These are phyloP conservation scores for Physcomitrium patens DNA, from an alignment of 225 moss, liverwort and hornwort genomes.

Conservation along the genomic window DNA sequence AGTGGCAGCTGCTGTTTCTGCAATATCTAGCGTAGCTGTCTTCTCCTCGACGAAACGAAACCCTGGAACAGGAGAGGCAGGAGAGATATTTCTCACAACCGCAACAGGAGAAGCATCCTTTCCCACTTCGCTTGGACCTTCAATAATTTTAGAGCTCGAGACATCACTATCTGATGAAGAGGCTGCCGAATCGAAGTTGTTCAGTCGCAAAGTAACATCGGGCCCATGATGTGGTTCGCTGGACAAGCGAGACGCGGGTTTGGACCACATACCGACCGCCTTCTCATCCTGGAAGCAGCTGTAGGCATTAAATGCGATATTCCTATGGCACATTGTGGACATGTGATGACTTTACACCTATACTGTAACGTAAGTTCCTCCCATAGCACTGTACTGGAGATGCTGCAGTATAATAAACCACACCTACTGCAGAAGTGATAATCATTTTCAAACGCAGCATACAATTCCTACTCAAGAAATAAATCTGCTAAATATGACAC, in stretches of 20 bases:
- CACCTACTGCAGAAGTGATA: not conserved
- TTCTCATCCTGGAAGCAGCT: slow-evolving; percentile 58
- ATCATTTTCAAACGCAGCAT: not conserved
- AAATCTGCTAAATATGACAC: not conserved
- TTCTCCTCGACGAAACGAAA: slow-evolving; percentile 67
- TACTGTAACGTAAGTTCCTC: too few relatives aligned
- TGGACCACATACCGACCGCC: slow-evolving; percentile 62
- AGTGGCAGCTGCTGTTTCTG: slow-evolving; percentile 38
- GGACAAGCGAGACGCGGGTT: slow-evolving; percentile 57
- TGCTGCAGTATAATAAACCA: not conserved
- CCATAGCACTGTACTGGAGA: not conserved
- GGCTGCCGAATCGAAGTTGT: slow-evolving; percentile 50
- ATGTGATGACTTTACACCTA: not conserved
- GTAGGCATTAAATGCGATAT: slow-evolving; percentile 5
- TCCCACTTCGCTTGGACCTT: slow-evolving; percentile 48
- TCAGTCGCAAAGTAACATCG: slow-evolving; percentile 64
- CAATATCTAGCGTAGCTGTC: slow-evolving; percentile 71
- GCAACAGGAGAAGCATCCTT: slow-evolving; percentile 17
- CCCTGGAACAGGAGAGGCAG: slow-evolving; percentile 41
- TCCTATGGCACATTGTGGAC: not conserved
- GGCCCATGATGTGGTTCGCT: slow-evolving; percentile 60
- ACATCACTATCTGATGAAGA: slow-evolving; percentile 66
- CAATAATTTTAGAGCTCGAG: slow-evolving; percentile 54
- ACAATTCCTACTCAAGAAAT: not conserved
- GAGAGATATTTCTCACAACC: slow-evolving; percentile 36